Evolutionary conservation across 2,329 filamentous ascomycete genomes (phyloP).

Genomic region (Beauveria rudraprayagi): DNA sequence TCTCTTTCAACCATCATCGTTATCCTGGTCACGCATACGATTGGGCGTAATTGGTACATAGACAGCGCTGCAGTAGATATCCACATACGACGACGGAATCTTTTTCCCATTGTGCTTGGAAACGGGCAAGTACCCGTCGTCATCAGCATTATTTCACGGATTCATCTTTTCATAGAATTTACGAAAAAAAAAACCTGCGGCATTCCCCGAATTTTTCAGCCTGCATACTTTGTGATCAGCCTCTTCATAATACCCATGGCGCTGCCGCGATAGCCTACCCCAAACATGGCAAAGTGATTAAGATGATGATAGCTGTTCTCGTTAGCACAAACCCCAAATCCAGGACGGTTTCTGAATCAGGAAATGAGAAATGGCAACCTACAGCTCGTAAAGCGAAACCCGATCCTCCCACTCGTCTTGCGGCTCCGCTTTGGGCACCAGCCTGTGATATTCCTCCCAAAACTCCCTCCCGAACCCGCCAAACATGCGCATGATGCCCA

Average conservation of each 20-base stretch:
- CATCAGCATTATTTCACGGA: not conserved
- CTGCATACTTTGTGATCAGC: constrained; percentile 62
- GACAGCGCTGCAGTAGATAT: not conserved
- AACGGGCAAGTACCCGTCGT: not conserved
- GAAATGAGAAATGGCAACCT: constrained; percentile 28
- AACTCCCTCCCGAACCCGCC: constrained; percentile 71
- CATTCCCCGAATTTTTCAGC: not conserved
- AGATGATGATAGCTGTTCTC: constrained; percentile 69
- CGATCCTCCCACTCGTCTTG: constrained; percentile 79
- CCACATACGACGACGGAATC: constrained; percentile 3
- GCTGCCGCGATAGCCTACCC: constrained; percentile 65
- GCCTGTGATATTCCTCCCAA: constrained; percentile 65
- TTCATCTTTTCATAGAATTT: not conserved
- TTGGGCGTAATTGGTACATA: not conserved
- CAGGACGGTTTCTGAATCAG: no score
- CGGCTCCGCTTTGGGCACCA: constrained; percentile 75
- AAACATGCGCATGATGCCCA: constrained; percentile 96
- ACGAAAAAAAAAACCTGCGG: not conserved
- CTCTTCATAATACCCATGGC: constrained; percentile 73
- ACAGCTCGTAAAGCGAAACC: constrained; percentile 73
- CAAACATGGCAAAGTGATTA: constrained; percentile 83
- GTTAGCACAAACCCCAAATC: constrained; percentile 13
- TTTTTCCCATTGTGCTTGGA: not conserved
- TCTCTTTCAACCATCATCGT: not conserved
- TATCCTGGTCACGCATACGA: not conserved